A percentile compares a stretch with the other conserved stretches of the same genome.
Evolutionary conservation across 345 rosid genomes (phyloP).

Genomic region (Limnanthes douglasii): DNA sequence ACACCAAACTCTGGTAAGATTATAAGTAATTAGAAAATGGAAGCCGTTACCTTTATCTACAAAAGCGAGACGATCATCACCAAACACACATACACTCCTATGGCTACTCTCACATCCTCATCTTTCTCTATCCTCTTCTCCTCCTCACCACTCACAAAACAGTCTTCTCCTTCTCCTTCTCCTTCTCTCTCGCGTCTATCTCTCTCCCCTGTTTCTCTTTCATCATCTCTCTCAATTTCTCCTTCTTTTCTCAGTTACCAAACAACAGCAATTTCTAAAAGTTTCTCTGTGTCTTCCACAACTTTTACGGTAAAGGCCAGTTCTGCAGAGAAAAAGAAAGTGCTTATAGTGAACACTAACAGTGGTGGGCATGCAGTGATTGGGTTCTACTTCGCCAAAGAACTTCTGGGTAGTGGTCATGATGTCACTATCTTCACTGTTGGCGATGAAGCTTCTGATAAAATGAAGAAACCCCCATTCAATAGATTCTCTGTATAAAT

Average conservation of each 20-base stretch:
- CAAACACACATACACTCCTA: no score
- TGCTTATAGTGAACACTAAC: slow-evolving; percentile 73
- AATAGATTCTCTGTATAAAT: slow-evolving; percentile 58
- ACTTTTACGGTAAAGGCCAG: slow-evolving; percentile 28
- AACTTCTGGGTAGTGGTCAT: slow-evolving; percentile 73
- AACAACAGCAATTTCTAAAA: slow-evolving; percentile 6
- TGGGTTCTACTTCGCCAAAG: slow-evolving; percentile 78
- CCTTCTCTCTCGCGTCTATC: slow-evolving; percentile 16
- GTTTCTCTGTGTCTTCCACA: slow-evolving; percentile 14
- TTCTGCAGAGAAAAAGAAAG: slow-evolving; percentile 62
- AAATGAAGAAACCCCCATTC: slow-evolving; percentile 94
- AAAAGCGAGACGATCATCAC: no score
- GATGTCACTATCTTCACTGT: slow-evolving; percentile 65
- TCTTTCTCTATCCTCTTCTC: slow-evolving; percentile 17
- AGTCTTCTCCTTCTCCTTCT: slow-evolving; percentile 7
- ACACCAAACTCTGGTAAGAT: no score
- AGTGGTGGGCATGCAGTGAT: slow-evolving; percentile 87
- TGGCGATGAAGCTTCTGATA: slow-evolving; percentile 71
- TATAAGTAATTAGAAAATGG: no score
- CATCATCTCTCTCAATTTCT: slow-evolving; percentile 13
- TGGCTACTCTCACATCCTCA: no score
- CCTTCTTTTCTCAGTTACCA: slow-evolving; percentile 14
- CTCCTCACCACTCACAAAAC: slow-evolving; percentile 8
- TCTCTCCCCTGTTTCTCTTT: slow-evolving; percentile 11
- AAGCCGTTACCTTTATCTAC: no score